phyloP scores from a whole-genome alignment of 768 basidiomycete species.

The Daedaleopsis nitida region DNA sequence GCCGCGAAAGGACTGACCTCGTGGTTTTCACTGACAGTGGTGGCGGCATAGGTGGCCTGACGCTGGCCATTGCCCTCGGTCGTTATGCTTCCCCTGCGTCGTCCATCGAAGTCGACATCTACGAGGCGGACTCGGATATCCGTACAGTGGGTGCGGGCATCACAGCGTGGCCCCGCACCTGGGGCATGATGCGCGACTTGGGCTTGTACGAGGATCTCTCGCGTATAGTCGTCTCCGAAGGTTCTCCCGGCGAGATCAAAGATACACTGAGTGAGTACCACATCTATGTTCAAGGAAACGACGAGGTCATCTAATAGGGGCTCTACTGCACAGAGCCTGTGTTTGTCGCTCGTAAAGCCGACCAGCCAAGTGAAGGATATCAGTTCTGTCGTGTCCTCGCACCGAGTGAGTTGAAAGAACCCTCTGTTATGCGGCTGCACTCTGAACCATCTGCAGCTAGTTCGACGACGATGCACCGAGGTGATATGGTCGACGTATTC shows the following conservation, averaged over 20 bases:
- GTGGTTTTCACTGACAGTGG: conserved; percentile 4
- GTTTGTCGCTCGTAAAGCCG: conserved; percentile 22
- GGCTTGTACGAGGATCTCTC: conserved; percentile 32
- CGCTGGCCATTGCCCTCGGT: conserved; percentile 41
- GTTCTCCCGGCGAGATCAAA: too few species aligned
- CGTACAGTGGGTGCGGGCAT: conserved; percentile 42
- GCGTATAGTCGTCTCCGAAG: not conserved
- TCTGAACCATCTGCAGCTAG: conserved; percentile 17
- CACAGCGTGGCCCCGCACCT: conserved; percentile 47
- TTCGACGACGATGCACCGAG: conserved; percentile 25
- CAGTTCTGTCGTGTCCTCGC: conserved; percentile 18
- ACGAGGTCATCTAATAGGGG: too few species aligned
- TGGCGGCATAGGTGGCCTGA: conserved; percentile 43
- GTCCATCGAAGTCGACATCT: conserved; percentile 38
- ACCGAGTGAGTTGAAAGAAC: conserved; percentile 19
- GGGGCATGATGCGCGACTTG: conserved; percentile 43
- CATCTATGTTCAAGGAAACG: too few species aligned
- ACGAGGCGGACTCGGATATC: conserved; percentile 45
- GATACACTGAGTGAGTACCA: too few species aligned
- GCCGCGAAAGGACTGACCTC: not conserved
- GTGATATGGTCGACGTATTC: conserved; percentile 26
- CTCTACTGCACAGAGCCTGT: conserved; percentile 16
- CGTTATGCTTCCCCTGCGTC: conserved; percentile 27
- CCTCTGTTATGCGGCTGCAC: not conserved
- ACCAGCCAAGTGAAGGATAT: conserved; percentile 16